Percentiles rank a stretch among this genome's conserved stretches.
phyloP scores from a whole-genome alignment of 352 stramenopile species.

The Phytopythium helicoides region DNA sequence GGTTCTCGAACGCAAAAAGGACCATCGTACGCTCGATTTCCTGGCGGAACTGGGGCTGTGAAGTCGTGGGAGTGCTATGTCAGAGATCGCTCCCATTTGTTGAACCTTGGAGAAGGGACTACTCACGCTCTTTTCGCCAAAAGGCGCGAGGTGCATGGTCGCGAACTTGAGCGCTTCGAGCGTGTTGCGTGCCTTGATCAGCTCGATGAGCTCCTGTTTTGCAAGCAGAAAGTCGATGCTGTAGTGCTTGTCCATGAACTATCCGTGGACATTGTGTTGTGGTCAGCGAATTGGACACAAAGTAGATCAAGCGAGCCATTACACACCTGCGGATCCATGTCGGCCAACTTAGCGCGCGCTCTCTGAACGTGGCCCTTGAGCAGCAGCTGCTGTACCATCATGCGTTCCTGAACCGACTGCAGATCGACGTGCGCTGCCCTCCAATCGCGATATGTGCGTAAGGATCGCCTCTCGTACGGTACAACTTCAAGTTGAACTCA shows the following conservation, averaged over 20 bases:
- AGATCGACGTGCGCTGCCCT: constrained; percentile 68
- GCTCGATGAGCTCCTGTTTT: constrained; percentile 79
- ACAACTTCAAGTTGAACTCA: constrained; percentile 19
- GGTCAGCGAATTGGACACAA: too few relatives aligned
- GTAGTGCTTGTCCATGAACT: constrained; percentile 60
- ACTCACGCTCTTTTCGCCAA: constrained; percentile 73
- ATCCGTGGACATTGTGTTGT: too few relatives aligned
- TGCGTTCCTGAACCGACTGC: constrained; percentile 69
- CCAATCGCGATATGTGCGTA: too few relatives aligned
- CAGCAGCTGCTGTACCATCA: constrained; percentile 67
- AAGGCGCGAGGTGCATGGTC: constrained; percentile 65
- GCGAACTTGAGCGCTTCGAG: constrained; percentile 69
- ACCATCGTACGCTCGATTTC: constrained; percentile 81
- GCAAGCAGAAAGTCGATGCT: constrained; percentile 73
- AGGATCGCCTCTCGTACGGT: too few relatives aligned
- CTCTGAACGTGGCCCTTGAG: constrained; percentile 60
- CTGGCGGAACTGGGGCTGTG: constrained; percentile 60
- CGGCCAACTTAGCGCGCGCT: constrained; percentile 48
- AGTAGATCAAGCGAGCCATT: neutral
- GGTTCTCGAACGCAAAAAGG: constrained; percentile 73
- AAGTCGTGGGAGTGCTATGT: neutral
- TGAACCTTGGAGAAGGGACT: neutral
- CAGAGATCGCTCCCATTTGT: neutral
- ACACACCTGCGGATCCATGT: constrained; percentile 44
- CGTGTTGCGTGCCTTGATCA: constrained; percentile 68